Conservation (phyloP, 345 rosid genomes). For the Erodium maritimum region DNA sequence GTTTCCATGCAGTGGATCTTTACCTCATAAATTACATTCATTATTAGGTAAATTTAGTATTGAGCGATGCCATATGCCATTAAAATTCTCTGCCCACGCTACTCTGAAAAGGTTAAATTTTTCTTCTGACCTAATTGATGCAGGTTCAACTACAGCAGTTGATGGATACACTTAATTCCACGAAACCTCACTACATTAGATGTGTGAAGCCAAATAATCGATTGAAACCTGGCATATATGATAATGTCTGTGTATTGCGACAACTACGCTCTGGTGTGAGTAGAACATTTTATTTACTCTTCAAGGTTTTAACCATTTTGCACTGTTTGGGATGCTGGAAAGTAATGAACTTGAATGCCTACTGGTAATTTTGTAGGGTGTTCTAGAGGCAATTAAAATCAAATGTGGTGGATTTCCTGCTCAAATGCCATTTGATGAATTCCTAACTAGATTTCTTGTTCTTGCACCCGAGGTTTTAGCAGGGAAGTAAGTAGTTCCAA, state of each 20-base stretch:
- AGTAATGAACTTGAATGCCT: conserved; percentile 5
- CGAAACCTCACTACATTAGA: conserved; percentile 87
- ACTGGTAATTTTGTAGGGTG: conserved; percentile 54
- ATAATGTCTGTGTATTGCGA: conserved; percentile 54
- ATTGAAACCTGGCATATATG: conserved; percentile 51
- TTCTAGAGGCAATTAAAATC: conserved; percentile 83
- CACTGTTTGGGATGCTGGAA: no score
- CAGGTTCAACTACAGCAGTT: conserved; percentile 83
- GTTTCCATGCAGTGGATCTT: neutral
- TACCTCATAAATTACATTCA: neutral
- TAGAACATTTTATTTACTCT: conserved; percentile 3
- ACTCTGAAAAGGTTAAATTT: conserved; percentile 4
- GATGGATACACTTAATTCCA: conserved; percentile 81
- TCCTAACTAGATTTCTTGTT: conserved; percentile 44
- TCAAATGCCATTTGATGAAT: conserved; percentile 52
- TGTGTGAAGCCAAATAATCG: conserved; percentile 80
- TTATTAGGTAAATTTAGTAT: conserved; percentile 1
- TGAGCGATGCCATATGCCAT: conserved; percentile 8
- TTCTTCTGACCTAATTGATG: conserved; percentile 22
- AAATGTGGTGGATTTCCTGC: conserved; percentile 86
- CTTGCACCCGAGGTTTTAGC: conserved; percentile 55
- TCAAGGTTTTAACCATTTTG: conserved; percentile 4
- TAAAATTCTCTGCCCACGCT: neutral
- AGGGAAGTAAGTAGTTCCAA: conserved; percentile 35
- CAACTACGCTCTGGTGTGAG: conserved; percentile 91